phyloP scores from a whole-genome alignment of 208 protist genomes.

The Crithidia brevicula region DNA sequence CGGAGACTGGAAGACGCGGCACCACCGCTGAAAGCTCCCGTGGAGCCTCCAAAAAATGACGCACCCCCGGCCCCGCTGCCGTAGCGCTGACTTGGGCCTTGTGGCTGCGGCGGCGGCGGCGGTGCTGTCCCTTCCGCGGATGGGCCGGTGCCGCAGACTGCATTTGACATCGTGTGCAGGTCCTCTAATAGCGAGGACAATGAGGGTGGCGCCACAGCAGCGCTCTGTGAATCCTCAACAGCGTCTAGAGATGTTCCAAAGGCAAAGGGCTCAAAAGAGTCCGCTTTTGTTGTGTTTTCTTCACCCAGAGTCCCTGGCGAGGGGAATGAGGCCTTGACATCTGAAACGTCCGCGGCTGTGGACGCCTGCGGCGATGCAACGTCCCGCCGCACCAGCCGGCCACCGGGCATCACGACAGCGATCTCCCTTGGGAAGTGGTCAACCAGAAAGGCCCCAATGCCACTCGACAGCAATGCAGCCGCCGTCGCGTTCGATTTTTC shows the following conservation, averaged over 20 bases:
- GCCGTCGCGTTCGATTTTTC: neutral
- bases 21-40: neutral
- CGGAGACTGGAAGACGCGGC: too few relatives aligned
- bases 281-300: too few relatives aligned
- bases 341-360: neutral
- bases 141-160: neutral
- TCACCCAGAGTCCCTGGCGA: too few relatives aligned
- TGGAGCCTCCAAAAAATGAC: neutral
- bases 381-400: neutral
- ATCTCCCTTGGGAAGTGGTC: conserved; percentile 19
- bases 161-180: too few relatives aligned
- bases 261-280: too few relatives aligned
- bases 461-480: neutral
- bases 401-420: conserved; percentile 8
- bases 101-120: conserved; percentile 37
- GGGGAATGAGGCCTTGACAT: too few relatives aligned
- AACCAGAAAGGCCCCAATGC: neutral
- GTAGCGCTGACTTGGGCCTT: conserved; percentile 6
- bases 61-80: neutral
- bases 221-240: too few relatives aligned
- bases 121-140: neutral
- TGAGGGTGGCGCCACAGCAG: too few relatives aligned
- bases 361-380: neutral
- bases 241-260: too few relatives aligned
- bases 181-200: too few relatives aligned